Evolutionary conservation across 768 basidiomycete species (phyloP), one percentile per base, ranked within the genome.

Genomic region (Russula foetens): DNA sequence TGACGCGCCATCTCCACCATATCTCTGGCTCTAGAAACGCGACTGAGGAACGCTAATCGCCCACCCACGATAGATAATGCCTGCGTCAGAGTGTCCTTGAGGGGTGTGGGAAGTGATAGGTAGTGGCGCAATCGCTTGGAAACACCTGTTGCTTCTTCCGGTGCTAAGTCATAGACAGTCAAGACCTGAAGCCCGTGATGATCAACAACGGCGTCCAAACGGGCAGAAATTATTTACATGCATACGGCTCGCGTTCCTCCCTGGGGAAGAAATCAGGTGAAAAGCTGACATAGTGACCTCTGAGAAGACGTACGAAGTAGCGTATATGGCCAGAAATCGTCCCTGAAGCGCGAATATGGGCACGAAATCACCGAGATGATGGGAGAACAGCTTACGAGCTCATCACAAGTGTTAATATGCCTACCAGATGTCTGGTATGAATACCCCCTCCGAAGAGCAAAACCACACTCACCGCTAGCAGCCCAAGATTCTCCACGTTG

Each of bases 401-500:
- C 70, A 93, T 90, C 1, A 94, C 84, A 71, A 91, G 77, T 7
- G 88, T 92, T 59, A 88, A 70, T 53, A 90, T 86, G 17, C 88
- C 88, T 86, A 62, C 33, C 31, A 66, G 29, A 6, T n/a, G 35
- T 39, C 47, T 46, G 48, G 43, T 60, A 53, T 38, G 52, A 65
- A 58, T 38, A 23, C 28, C 15, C 56, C 44, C 53, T 43, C 59
- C 31, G 38, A 24, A 29, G 47, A 11, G 31, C 5, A 19, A 53
- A 23, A 39, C 31, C 44, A 69, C 44, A 69, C 80, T 64, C 63
- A 86, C 89, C 83, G 70, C 86, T 84, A 12, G 88, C 85, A 6
- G 88, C 84, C 91, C 94, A 95, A 7, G 85, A 74, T 70, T 94
- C 92, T 6, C 90, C 92, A 57, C 84, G 80, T 68, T 90, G 90